A percentile compares a stretch with the other conserved stretches of the same genome.
Evolutionary conservation across 495 filamentous ascomycete genomes (phyloP).

Genomic region (Baudoinia panamericana): DNA sequence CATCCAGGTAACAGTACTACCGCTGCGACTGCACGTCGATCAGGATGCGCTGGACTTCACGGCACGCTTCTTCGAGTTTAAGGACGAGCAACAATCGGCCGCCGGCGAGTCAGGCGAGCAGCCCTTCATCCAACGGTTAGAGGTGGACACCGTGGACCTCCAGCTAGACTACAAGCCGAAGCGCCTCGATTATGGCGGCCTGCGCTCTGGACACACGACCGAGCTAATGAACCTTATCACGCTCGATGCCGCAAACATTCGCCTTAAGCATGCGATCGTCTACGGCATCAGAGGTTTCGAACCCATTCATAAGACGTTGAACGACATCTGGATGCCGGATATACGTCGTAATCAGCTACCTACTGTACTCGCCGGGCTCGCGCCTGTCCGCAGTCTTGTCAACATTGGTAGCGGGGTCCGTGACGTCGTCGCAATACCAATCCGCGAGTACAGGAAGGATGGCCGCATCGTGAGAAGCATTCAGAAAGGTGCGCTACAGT

Average conservation of each 20-base stretch:
- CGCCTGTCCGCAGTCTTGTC: conserved; percentile 73
- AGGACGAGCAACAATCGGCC: conserved; percentile 52
- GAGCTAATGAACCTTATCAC: conserved; percentile 99
- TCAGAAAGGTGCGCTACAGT: conserved; percentile 74
- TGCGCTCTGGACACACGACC: conserved; percentile 94
- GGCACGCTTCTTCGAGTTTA: conserved; percentile 94
- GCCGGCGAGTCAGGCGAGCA: conserved; percentile 29
- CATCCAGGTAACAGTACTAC: conserved; percentile 64
- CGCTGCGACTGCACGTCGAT: conserved; percentile 85
- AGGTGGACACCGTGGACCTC: conserved; percentile 69
- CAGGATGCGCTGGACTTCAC: conserved; percentile 97
- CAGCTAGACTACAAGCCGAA: conserved; percentile 97
- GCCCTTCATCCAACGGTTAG: conserved; percentile 81
- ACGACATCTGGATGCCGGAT: conserved; percentile 96
- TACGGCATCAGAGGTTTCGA: conserved; percentile 88
- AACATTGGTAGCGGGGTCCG: conserved; percentile 79
- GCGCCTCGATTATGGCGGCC: conserved; percentile 81
- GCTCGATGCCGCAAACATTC: conserved; percentile 76
- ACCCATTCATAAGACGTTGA: conserved; percentile 70
- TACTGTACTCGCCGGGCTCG: conserved; percentile 76
- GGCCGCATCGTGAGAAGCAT: conserved; percentile 84
- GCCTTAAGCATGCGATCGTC: conserved; percentile 75
- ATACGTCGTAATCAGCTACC: conserved; percentile 83
- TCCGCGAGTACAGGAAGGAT: conserved; percentile 86
- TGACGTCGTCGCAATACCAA: conserved; percentile 75